These are phyloP conservation scores for Juncus effusus DNA, from an alignment of 176 grass and related monocot genomes.

Conservation along the genomic window DNA sequence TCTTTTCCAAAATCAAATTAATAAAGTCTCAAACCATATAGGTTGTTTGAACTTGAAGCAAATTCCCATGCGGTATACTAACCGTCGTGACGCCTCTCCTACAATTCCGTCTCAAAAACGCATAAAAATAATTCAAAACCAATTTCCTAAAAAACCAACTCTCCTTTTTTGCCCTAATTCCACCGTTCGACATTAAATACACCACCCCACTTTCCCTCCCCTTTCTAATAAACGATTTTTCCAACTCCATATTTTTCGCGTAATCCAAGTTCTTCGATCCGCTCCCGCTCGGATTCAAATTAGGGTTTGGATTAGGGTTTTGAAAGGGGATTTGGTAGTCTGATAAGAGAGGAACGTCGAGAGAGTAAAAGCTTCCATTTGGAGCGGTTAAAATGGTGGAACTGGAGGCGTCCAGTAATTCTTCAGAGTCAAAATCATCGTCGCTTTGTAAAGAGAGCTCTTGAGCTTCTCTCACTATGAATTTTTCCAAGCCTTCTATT, in stretches of 20 bases:
- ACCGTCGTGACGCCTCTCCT: conserved; percentile 57
- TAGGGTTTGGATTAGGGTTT: conserved; percentile 29
- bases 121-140: conserved; percentile 90
- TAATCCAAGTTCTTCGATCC: conserved; percentile 32
- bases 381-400: conserved; percentile 58
- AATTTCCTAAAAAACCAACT: conserved; percentile 93
- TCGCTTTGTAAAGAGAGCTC: conserved; percentile 81
- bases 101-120: conserved; percentile 85
- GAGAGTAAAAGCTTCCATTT: conserved; percentile 13
- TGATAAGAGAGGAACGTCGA: conserved; percentile 67
- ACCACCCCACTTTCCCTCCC: conserved; percentile 63
- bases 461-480: conserved; percentile 70
- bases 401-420: conserved; percentile 39
- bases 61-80: conserved; percentile 68
- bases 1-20: neutral
- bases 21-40: conserved; percentile 63
- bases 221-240: conserved; percentile 74
- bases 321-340: conserved; percentile 28
- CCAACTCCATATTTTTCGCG: conserved; percentile 62
- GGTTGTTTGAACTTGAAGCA: conserved; percentile 82
- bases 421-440: conserved; percentile 52
- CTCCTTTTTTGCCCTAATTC: conserved; percentile 80
- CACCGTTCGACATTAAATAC: conserved; percentile 73
- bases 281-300: conserved; percentile 26
- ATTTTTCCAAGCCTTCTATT: conserved; percentile 80